Conservation (phyloP, 176 grass and related monocot species). For the Aegilops longissima region DNA sequence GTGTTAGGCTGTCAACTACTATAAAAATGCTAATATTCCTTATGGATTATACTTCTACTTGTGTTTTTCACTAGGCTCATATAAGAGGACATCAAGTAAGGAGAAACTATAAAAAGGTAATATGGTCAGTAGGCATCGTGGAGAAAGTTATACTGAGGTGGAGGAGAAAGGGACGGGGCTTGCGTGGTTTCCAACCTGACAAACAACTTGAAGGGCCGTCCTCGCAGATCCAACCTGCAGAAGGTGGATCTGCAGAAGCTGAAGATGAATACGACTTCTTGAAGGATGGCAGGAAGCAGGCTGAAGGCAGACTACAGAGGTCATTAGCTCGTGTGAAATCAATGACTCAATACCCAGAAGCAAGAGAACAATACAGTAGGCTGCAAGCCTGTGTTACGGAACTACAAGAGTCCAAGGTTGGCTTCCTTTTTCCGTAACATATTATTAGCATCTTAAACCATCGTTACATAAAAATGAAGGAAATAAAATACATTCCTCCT, state of each 20-base stretch:
- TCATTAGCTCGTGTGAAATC: conserved; percentile 89
- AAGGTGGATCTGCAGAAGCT: conserved; percentile 30
- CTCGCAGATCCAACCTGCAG: conserved; percentile 46
- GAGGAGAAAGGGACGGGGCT: conserved; percentile 80
- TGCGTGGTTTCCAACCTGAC: conserved; percentile 64
- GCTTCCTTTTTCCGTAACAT: background rate
- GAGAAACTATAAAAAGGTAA: conserved; percentile 72
- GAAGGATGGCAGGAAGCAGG: conserved; percentile 92
- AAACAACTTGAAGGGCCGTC: conserved; percentile 60
- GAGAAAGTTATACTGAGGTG: conserved; percentile 91
- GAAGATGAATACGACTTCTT: conserved; percentile 85
- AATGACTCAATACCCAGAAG: conserved; percentile 99
- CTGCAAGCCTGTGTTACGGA: conserved; percentile 54
- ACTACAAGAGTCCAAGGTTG: conserved; percentile 68
- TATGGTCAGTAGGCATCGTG: conserved; percentile 94
- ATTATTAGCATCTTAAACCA: background rate
- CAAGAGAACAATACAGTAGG: conserved; percentile 90
- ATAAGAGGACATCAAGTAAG: conserved; percentile 91
- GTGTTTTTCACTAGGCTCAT: conserved; percentile 65
- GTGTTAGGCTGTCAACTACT: background rate
- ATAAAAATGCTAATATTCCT: background rate
- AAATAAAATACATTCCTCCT: background rate
- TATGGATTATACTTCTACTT: background rate
- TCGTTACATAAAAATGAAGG: background rate
- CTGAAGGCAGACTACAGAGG: conserved; percentile 77